Percentiles rank a stretch among this genome's conserved stretches.
Evolutionary conservation across 2,329 filamentous ascomycete species (phyloP).

Genomic region (Stenocarpella maydis): DNA sequence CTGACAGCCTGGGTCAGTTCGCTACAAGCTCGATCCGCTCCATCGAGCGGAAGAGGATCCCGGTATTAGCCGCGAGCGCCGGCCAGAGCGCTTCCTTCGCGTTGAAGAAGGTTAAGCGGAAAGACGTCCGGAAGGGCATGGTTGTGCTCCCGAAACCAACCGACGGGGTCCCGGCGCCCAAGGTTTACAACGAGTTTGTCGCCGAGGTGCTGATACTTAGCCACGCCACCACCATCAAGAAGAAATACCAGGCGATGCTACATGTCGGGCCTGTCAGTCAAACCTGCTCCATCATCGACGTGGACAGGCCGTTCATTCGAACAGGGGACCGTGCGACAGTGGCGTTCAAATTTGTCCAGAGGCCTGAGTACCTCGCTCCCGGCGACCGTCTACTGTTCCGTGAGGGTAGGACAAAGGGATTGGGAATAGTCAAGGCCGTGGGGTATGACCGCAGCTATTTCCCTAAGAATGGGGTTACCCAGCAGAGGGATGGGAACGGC

Average conservation of each 20-base stretch:
- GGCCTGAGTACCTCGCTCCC: conserved; percentile 88
- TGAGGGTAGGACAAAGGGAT: conserved; percentile 92
- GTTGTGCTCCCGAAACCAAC: conserved; percentile 83
- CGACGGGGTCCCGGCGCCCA: conserved; percentile 74
- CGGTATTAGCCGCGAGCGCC: conserved; percentile 85
- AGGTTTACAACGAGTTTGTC: conserved; percentile 78
- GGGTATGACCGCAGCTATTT: conserved; percentile 76
- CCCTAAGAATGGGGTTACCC: conserved; percentile 5
- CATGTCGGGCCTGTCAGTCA: conserved; percentile 95
- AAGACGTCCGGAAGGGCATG: conserved; percentile 97
- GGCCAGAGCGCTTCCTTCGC: conserved; percentile 95
- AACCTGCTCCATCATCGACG: conserved; percentile 96
- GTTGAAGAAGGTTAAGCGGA: conserved; percentile 83
- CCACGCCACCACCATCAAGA: conserved; percentile 96
- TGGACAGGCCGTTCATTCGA: conserved; percentile 93
- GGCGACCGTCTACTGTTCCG: conserved; percentile 92
- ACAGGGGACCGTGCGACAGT: conserved; percentile 95
- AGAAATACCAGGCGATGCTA: conserved; percentile 96
- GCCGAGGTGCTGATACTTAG: conserved; percentile 93
- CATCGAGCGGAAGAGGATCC: conserved; percentile 93
- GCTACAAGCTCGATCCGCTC: conserved; percentile 85
- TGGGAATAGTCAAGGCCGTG: conserved; percentile 91
- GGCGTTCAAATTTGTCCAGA: conserved; percentile 92
- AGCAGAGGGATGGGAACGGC: not conserved
- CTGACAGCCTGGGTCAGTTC: conserved; percentile 91